Evolutionary conservation across 768 basidiomycete species (phyloP), one percentile per base, ranked within the genome.

Genomic region (Galerina marginata): DNA sequence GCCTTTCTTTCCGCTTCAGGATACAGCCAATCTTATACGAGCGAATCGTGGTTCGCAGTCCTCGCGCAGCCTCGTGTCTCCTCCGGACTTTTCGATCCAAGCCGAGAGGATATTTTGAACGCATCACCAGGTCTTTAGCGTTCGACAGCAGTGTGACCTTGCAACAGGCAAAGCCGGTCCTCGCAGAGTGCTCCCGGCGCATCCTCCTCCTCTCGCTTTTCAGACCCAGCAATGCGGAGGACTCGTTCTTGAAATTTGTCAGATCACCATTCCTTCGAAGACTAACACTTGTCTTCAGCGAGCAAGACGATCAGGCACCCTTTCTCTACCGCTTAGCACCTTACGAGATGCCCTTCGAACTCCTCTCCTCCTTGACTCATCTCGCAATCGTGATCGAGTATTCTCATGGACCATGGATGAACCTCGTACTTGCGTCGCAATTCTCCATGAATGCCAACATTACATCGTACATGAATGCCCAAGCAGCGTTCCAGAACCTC

Each of bases 1-100:
- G 7, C 29, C 4, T 33, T 7, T 33, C 29, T 33, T 33, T 33
- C 29, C 7, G 7, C 29, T 33, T 9, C 20, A 74, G 72, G 71
- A 67, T 74, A 33, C 65, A 70, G 40, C 72, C 69, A 23, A 70
- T 74, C 26, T 60, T 75, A 15, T 73, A 73, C 47, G 64, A 69
- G 56, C 69, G 67, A 51, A 59, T 75, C 23, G 64, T 72, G 26
- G 33, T 74, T 46, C 69, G 63, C n/a, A 64, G 59, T 42, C 54
- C 67, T 4, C 60, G 52, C 33, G 57, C 68, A 9, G 70, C 67
- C n/a, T 47, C 54, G 2, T 61, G 59, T 14, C 59, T 74, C 11
- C 61, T 69, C 40, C 52, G 61, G n/a, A 64, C 65, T 11, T 54
- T 70, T 20, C 26, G 53, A 12, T 50, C 61, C 9, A 69, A 65